These are phyloP conservation scores for Lignosus rhinocerotis DNA, from an alignment of 1,284 basidiomycete species.

Conservation along the genomic window DNA sequence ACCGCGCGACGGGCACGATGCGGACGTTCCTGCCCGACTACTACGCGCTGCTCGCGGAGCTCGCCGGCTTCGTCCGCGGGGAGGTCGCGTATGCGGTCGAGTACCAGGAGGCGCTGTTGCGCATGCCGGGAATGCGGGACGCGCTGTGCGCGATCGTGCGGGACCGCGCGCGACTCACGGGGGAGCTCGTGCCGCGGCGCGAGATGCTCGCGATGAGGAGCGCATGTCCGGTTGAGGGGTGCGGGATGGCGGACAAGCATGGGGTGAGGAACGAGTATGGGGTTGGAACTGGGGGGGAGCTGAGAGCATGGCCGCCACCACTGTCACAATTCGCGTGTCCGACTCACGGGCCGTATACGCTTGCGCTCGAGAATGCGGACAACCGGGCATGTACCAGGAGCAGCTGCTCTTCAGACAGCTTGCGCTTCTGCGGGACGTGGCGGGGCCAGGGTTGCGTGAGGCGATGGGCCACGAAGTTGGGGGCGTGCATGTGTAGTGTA, in stretches of 20 bases:
- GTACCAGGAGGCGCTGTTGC: constrained; percentile 26
- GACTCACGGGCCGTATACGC: constrained; percentile 26
- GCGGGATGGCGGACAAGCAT: constrained; percentile 34
- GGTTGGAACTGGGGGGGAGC: not conserved
- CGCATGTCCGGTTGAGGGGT: constrained; percentile 29
- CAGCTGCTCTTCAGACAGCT: constrained; percentile 30
- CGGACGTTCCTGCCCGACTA: constrained; percentile 26
- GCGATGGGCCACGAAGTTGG: not conserved
- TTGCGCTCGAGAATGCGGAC: constrained; percentile 19
- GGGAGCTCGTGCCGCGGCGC: constrained; percentile 25
- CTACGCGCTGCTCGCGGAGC: constrained; percentile 19
- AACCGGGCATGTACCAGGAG: constrained; percentile 32
- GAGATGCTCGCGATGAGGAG: constrained; percentile 27
- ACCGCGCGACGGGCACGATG: constrained; percentile 26
- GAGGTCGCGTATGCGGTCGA: constrained; percentile 18
- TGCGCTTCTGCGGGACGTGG: constrained; percentile 4
- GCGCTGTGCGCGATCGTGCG: constrained; percentile 22
- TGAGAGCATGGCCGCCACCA: too few relatives aligned
- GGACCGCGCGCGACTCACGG: constrained; percentile 21
- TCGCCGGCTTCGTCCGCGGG: constrained; percentile 10
- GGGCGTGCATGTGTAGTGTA: too few relatives aligned
- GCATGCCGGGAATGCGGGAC: constrained; percentile 17
- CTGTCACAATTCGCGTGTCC: constrained; percentile 29
- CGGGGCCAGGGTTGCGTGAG: constrained; percentile 8
- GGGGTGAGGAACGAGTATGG: constrained; percentile 26